These are phyloP conservation scores for Coccomyxa sp. DNA, from an alignment of 139 green algal species.

Conservation along the genomic window DNA sequence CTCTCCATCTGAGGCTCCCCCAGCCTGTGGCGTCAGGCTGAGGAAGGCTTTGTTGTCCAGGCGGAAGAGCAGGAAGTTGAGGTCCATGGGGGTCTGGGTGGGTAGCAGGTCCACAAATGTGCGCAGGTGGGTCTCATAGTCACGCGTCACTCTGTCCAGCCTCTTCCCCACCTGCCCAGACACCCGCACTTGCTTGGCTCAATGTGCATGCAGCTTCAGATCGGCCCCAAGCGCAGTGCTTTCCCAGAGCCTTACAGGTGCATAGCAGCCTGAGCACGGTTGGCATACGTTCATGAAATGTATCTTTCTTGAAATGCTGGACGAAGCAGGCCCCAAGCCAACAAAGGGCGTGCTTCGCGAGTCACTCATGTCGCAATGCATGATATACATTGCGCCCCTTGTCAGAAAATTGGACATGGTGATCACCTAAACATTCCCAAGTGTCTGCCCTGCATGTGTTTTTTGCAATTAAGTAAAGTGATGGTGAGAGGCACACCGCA, in stretches of 20 bases:
- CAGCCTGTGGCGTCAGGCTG: too few species aligned
- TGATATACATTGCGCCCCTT: not conserved
- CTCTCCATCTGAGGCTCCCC: too few species aligned
- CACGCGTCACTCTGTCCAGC: slow-evolving; percentile 38
- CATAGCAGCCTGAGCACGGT: not conserved
- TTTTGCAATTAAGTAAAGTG: too few species aligned
- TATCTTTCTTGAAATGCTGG: not conserved
- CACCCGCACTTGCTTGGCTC: not conserved
- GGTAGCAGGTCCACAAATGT: slow-evolving; percentile 61
- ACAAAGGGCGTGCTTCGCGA: not conserved
- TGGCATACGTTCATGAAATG: not conserved
- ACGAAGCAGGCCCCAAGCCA: not conserved
- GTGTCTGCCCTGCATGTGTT: too few species aligned
- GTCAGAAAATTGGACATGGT: too few species aligned
- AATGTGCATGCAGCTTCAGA: not conserved
- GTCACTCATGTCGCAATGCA: not conserved
- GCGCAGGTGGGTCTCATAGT: slow-evolving; percentile 41
- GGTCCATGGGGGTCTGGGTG: slow-evolving; percentile 39
- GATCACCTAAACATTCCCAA: too few species aligned
- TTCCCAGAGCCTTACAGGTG: not conserved
- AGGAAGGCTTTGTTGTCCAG: too few species aligned
- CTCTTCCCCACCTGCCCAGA: slow-evolving; percentile 30
- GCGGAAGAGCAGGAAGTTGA: slow-evolving; percentile 49
- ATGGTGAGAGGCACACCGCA: too few species aligned
- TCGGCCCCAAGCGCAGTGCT: not conserved